Percentiles rank a stretch among this genome's conserved stretches.
Conservation (phyloP, 768 basidiomycete species). For the Mycena filopes region DNA sequence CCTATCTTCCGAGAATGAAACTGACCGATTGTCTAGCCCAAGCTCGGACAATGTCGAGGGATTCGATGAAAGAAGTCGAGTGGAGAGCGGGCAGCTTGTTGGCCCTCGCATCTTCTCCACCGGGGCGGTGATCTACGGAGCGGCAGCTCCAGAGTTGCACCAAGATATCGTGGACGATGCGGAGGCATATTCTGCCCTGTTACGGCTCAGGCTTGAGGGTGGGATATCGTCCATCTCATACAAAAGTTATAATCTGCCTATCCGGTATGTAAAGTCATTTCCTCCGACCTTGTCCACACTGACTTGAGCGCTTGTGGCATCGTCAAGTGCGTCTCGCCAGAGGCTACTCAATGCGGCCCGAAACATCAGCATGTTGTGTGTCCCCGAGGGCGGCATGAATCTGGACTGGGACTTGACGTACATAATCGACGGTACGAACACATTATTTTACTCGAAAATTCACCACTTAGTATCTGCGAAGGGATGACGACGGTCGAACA, state of each 20-base stretch:
- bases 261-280: slow-evolving; percentile 53
- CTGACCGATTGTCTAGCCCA: slow-evolving; percentile 53
- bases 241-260: slow-evolving; percentile 81
- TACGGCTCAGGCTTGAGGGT: slow-evolving; percentile 77
- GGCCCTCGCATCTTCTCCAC: slow-evolving; percentile 81
- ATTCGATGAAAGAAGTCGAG: slow-evolving; percentile 72
- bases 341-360: slow-evolving; percentile 69
- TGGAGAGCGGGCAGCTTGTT: slow-evolving; percentile 74
- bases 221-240: slow-evolving; percentile 78
- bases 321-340: slow-evolving; percentile 72
- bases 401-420: slow-evolving; percentile 84
- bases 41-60: slow-evolving; percentile 71
- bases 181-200: slow-evolving; percentile 73
- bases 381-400: slow-evolving; percentile 85
- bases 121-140: slow-evolving; percentile 73
- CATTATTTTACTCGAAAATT: background rate
- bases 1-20: background rate
- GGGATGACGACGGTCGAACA: slow-evolving; percentile 86
- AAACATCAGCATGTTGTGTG: slow-evolving; percentile 74
- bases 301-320: background rate
- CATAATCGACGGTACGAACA: slow-evolving; percentile 73
- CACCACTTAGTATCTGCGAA: slow-evolving; percentile 34
- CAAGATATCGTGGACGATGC: slow-evolving; percentile 70
- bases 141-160: slow-evolving; percentile 55
- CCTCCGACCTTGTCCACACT: background rate